Base-by-base conservation (phyloP, 2,329 filamentous ascomycete species). In the Chaetomiaceae sp. region DNA sequence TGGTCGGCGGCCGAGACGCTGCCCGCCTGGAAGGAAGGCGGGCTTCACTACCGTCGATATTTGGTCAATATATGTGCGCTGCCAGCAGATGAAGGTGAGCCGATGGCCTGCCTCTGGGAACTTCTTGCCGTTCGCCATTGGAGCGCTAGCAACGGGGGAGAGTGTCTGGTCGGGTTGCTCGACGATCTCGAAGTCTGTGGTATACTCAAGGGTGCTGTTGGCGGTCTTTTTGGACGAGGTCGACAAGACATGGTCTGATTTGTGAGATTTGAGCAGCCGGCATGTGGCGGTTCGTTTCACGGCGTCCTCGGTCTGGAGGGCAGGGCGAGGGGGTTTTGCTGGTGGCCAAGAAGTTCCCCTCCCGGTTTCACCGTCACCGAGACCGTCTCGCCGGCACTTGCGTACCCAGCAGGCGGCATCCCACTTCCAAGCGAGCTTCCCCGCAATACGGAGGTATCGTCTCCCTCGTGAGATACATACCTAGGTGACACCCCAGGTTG, bases 351-450 rank as follows among this genome's bases (percentile, higher is more conserved):
- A 48, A 39, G 14, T 14, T 12, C 38, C 46, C 46, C 43, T 50
- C 40, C 23, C 23, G 43, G 56, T 46, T 49, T 53, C 53, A 53
- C 47, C 43, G 48, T 31, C 45, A 48, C 36, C 45, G 39, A 52
- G 40, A 48, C 47, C 45, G 31, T 33, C 33, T 56, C 34, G 46
- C 59, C 57, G 59, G 57, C 59, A 61, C 53, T 58, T 58, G 54
- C 29, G 42, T 58, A 48, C 53, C 53, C 51, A 51, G 47, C 22
- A 49, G 50, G 27, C 53, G 43, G 46, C 43, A 51, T 37, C 38
- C 53, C 15, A 29, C 37, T 56, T 42, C 43, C 49, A 54, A 58
- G 53, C 56, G 51, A 58, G 53, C n/a, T 40, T 33, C 53, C 50
- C 53, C 34, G 47, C 44, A 52, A 40, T 53, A n/a, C n/a, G n/a